Evolutionary conservation across 345 rosid genomes (phyloP).

Genomic region (Populus davidiana): DNA sequence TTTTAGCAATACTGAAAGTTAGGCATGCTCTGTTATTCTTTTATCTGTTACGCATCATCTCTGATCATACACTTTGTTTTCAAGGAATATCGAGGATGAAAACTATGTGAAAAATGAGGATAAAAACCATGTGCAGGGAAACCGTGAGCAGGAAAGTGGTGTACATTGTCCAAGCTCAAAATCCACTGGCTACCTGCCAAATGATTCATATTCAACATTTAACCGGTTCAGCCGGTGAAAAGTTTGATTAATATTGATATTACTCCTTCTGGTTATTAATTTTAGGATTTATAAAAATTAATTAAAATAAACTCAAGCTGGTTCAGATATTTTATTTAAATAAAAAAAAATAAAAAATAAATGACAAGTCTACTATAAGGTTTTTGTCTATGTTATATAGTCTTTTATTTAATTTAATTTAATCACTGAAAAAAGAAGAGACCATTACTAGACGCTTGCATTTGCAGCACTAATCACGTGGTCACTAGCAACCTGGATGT

Average conservation of each 20-base stretch:
- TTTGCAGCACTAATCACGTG: neutral
- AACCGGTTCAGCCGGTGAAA: neutral
- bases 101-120: neutral
- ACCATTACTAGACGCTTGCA: neutral
- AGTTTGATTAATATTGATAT: no score
- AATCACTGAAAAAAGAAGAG: neutral
- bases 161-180: neutral
- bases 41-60: neutral
- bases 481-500: neutral
- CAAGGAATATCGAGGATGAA: neutral
- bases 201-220: neutral
- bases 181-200: neutral
- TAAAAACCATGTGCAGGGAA: neutral
- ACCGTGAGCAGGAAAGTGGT: neutral
- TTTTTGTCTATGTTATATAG: neutral
- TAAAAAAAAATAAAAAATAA: no score
- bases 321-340: no score
- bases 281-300: no score
- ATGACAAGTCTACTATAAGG: neutral
- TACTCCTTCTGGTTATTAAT: no score
- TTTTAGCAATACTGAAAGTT: neutral
- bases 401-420: neutral
- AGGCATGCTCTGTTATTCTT: neutral
- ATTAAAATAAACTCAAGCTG: rapidly evolving
- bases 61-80: neutral